Base-by-base conservation (phyloP, 768 basidiomycete genomes). In the Obba rivulosa region DNA sequence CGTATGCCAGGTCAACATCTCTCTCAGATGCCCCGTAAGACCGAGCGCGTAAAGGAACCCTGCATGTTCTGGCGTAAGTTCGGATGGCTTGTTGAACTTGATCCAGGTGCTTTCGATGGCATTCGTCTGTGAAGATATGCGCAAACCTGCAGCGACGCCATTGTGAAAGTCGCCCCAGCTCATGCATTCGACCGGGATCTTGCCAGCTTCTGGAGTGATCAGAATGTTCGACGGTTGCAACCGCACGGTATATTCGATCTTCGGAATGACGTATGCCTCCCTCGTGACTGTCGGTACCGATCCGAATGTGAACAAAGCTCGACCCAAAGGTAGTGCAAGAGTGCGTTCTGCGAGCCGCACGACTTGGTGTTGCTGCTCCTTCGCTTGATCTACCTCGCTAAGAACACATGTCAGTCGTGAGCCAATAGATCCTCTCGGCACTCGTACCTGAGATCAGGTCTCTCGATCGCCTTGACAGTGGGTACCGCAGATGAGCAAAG, bases 101-200 rank as follows among this genome's bases (percentile, higher is more conserved):
- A 96, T 92, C 91, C 94, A 97, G 0, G 92, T 92, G 58, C 88
- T 90, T 62, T 96, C 92, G 37, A 98, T 78, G 9, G 81, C 81
- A 41, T 71, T 66, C 8, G 85, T 78, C n/a, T 79, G 76, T 0
- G 88, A 81, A 0, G 86, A 82, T 43, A 97, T 81, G 7, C 90
- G 83, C 38, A 99, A 66, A 2, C 87, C 96, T 3, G 92, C 89
- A 8, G 92, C 92, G 0, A 96, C 95, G 9, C 96, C 96, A 54
- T 95, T 93, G 66, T 98, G 93, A 67, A 99, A 99, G 51, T 94
- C 89, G n/a, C 90, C 92, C 96, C 95, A 99, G 44, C 75, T 78
- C 4, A 80, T 66, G 24, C 83, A 84, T 37, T 97, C 94, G 1
- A 67, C 56, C 0, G 78, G 72, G 50, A 92, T 78, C 62, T 90